A percentile compares a stretch with the other conserved stretches of the same genome.
Evolutionary conservation across 345 rosid species (phyloP).

Genomic region (Eucalyptus albens): DNA sequence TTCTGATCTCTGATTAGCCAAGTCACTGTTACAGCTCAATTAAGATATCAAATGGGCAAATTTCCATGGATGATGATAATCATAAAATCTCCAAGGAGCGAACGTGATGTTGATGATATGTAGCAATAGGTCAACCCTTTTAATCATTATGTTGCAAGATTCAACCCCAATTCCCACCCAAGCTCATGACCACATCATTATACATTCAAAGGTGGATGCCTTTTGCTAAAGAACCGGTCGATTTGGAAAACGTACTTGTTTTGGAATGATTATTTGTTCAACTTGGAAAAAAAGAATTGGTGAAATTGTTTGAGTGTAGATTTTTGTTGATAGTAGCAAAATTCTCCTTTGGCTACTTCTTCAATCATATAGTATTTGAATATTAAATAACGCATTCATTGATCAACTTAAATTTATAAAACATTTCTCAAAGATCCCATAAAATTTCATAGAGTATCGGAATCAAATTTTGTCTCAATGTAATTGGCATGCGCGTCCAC

Average conservation of each 20-base stretch:
- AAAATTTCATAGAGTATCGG: rapidly evolving
- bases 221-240: background rate
- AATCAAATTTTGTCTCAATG: background rate
- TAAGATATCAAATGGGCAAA: background rate
- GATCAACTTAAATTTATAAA: background rate
- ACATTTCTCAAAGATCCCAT: rapidly evolving
- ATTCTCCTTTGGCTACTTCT: background rate
- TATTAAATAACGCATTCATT: background rate
- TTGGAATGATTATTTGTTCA: background rate
- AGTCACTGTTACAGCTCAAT: background rate
- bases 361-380: background rate
- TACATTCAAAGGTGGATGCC: background rate
- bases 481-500: rapidly evolving
- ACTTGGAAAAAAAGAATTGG: background rate
- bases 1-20: background rate
- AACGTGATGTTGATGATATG: background rate
- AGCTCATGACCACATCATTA: background rate
- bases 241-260: background rate
- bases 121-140: background rate
- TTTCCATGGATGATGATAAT: background rate
- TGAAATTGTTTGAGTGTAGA: background rate
- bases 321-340: background rate
- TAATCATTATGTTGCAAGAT: background rate
- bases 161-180: background rate
- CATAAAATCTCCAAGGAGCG: background rate